These are phyloP conservation scores for Dipodascus albidus DNA, from an alignment of 805 yeast species.

Conservation along the genomic window DNA sequence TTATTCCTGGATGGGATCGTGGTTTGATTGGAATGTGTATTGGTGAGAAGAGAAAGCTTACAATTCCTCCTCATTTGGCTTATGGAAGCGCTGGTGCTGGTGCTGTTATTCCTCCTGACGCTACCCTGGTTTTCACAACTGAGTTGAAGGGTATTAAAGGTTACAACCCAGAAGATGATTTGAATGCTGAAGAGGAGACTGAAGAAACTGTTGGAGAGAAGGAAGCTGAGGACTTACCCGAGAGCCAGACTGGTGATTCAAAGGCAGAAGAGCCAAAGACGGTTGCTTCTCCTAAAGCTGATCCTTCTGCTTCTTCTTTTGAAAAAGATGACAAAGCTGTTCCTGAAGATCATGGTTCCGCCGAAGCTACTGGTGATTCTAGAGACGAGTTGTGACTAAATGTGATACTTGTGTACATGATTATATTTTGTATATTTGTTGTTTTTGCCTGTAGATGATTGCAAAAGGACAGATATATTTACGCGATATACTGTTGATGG, in stretches of 20 bases:
- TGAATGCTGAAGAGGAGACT: neutral
- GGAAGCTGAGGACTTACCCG: conserved; percentile 3
- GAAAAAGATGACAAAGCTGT: conserved; percentile 4
- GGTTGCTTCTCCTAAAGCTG: conserved; percentile 8
- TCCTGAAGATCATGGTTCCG: conserved; percentile 1
- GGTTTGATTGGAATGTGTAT: conserved; percentile 77
- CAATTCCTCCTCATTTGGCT: conserved; percentile 68
- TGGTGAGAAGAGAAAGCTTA: conserved; percentile 73
- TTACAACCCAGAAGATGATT: conserved; percentile 9
- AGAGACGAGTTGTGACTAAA: neutral
- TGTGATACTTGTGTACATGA: neutral
- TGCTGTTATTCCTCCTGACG: conserved; percentile 64
- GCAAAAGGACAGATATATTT: no score
- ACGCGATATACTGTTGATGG: no score
- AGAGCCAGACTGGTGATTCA: neutral
- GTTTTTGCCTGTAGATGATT: neutral
- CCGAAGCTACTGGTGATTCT: neutral
- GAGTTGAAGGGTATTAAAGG: conserved; percentile 50
- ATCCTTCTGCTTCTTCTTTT: conserved; percentile 1
- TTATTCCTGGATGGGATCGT: conserved; percentile 85
- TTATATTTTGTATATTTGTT: neutral
- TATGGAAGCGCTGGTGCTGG: conserved; percentile 69
- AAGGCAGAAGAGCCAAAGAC: conserved; percentile 5
- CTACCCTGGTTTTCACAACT: conserved; percentile 58
- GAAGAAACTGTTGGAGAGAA: neutral